Evolutionary conservation across 805 yeast genomes (phyloP).

Genomic region (Wickerhamomyces silvicola): DNA sequence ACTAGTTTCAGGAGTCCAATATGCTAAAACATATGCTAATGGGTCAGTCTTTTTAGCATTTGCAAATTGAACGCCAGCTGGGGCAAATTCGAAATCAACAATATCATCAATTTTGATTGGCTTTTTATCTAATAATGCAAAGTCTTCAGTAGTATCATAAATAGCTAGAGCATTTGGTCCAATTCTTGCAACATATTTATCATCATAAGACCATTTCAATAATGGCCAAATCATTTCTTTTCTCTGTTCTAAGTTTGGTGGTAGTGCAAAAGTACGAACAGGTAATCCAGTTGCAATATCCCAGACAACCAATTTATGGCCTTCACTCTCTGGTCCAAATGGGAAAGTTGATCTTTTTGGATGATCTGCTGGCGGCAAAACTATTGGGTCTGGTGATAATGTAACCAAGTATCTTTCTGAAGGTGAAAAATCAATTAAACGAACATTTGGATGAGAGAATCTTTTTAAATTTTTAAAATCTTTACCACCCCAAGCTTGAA

Average conservation of each 20-base stretch:
- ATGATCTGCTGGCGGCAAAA: constrained; percentile 56
- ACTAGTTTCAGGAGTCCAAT: constrained; percentile 93
- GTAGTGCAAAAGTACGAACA: constrained; percentile 84
- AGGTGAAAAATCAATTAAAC: constrained; percentile 88
- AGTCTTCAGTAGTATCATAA: constrained; percentile 69
- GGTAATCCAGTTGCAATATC: constrained; percentile 78
- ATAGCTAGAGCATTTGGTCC: constrained; percentile 90
- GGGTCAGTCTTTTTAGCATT: constrained; percentile 46
- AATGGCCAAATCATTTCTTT: constrained; percentile 89
- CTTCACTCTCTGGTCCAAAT: constrained; percentile 80
- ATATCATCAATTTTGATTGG: constrained; percentile 77
- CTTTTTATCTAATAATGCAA: constrained; percentile 82
- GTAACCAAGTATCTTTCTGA: constrained; percentile 86
- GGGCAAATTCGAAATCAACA: constrained; percentile 92
- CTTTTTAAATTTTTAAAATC: constrained; percentile 66
- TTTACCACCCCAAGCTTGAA: constrained; percentile 93
- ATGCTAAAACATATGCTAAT: constrained; percentile 67
- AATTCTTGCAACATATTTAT: constrained; percentile 88
- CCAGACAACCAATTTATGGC: constrained; percentile 94
- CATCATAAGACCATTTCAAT: constrained; percentile 92
- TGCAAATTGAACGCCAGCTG: constrained; percentile 69
- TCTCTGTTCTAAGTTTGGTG: constrained; percentile 59
- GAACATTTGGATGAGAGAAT: constrained; percentile 83
- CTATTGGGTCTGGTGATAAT: constrained; percentile 79
- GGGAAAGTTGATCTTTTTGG: constrained; percentile 68